Evolutionary conservation across 345 rosid species (phyloP), one percentile per base, ranked within the genome.

Genomic region (Bruguiera gymnorhiza): DNA sequence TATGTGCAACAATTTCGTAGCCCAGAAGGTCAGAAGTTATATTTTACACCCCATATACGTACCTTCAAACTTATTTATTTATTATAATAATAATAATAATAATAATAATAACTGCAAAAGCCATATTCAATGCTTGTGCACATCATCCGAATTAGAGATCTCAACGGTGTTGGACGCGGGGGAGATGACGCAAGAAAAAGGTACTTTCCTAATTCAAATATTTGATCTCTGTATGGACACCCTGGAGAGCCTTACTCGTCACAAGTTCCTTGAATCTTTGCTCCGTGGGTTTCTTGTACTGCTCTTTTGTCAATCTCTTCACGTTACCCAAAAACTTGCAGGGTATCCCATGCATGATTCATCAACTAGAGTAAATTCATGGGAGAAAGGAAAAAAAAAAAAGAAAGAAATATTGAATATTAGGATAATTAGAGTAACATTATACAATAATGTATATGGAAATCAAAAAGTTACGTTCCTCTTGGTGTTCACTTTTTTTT

Each of bases 161-260:
- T 88, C 73, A 50, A 83, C 64, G 60, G 88, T 76, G 81, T 85
- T 91, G 0, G 96, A 86, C 53, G 66, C 54, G 6, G 98, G 98
- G 97, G 21, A 84, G 95, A 75, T 94, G 98, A 39, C 85, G 84
- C 16, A 94, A 36, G 73, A 20, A 73, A 79, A 94, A 91, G 24
- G 98, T 88, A 74, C 90, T 86, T 63, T 91, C 98, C 97, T 97
- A 94, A 64, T 94, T 97, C 84, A 89, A 62, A 66, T 91, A 90
- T 32, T 76, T 80, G 73, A 91, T 85, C 86, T 89, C 97, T 1
- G 85, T 51, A 8, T 27, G 73, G 54, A 86, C 82, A 62, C 81
- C 88, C 26, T 87, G 95, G 4, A 94, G 85, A 3, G 86, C 94
- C 57, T 79, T 88, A 76, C 81, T 79, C 24, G 86, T 83, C 13